Base-by-base conservation (phyloP, 768 basidiomycete species). In the Paxillus ammoniavirescens region DNA sequence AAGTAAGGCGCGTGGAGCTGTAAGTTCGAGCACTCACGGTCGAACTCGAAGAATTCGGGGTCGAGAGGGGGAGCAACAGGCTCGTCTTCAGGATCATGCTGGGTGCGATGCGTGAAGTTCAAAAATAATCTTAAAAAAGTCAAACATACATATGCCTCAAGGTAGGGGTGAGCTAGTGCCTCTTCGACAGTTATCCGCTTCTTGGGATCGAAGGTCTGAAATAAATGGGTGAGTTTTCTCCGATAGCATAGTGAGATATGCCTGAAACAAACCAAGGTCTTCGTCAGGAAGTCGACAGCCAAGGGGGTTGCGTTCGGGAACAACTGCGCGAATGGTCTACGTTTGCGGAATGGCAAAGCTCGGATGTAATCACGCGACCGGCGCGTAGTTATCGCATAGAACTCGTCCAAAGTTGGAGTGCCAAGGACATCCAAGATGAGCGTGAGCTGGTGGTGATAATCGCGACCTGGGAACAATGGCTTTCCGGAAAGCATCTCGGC, bases 401-500 rank as follows among this genome's bases (percentile, higher is more conserved):
- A 98, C 65, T 98, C 97, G 60, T 99, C 97, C 51, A 98, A 77
- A 2, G 93, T 92, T 2, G 97, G 97, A 31, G 97, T 98, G 21
- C 97, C 97, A 42, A 99, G 85, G 30, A 98, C 91, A 62, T 98
- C 95, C 64, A 98, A 82, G 67, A 98, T 99, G 52, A 98, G 83
- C 2, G 89, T 88, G 40, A 99, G 80, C 60, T 98, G 97, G 64
- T 99, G 93, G 72, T 98, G 95, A 71, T 95, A 95, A 75, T 89
- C 96, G 37, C 93, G 84, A 15, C 97, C 97, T 0, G 95, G 95
- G 81, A 99, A 99, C 31, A 99, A 79, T 0, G 96, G 95, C 64
- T 94, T 95, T 28, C 93, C 92, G 15, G 86, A 90, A n/a, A 98
- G 77, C 95, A 98, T 98, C 77, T 98, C 96, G 1, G 95, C 93